A percentile compares a stretch with the other conserved stretches of the same genome.
phyloP scores from a whole-genome alignment of 2,329 filamentous ascomycete genomes.

The Fusarium cyanostomum region DNA sequence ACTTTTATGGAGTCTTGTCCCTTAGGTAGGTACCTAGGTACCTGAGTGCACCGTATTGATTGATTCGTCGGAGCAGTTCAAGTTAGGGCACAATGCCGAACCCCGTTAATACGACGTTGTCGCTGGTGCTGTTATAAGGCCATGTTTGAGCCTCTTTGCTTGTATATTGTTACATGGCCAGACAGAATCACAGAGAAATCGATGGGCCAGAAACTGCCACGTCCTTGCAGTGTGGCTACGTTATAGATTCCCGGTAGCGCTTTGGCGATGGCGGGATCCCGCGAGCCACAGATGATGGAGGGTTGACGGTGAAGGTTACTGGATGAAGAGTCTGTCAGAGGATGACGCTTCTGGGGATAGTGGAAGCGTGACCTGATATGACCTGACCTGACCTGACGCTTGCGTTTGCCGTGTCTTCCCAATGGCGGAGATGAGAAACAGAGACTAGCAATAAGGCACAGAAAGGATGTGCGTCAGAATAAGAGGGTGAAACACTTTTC shows the following conservation, averaged over 20 bases:
- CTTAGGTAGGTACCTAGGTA: conserved; percentile 3
- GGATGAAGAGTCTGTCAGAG: conserved; percentile 29
- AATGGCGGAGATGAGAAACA: conserved; percentile 5
- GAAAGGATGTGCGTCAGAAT: conserved; percentile 4
- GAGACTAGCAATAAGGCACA: conserved; percentile 6
- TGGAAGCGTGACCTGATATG: conserved; percentile 44
- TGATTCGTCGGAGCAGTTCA: conserved; percentile 24
- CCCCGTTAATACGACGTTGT: conserved; percentile 38
- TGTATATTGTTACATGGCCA: conserved; percentile 2
- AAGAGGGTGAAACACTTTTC: conserved; percentile 15
- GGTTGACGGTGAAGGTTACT: conserved; percentile 34
- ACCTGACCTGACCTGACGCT: conserved; percentile 42
- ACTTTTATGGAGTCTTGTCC: conserved; percentile 18
- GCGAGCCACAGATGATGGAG: conserved; percentile 33
- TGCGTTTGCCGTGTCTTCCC: conserved; percentile 26
- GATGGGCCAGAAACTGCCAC: conserved; percentile 15
- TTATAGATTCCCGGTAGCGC: conserved; percentile 15
- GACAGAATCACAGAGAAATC: not conserved
- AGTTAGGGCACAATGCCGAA: conserved; percentile 31
- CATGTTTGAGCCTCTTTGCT: conserved; percentile 31
- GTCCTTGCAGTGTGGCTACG: conserved; percentile 5
- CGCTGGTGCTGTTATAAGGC: conserved; percentile 30
- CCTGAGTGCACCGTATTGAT: conserved; percentile 26
- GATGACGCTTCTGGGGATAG: conserved; percentile 33
- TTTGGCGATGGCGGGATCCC: conserved; percentile 22